phyloP scores from a whole-genome alignment of 306 rosid genomes.

The Cicer bijugum region DNA sequence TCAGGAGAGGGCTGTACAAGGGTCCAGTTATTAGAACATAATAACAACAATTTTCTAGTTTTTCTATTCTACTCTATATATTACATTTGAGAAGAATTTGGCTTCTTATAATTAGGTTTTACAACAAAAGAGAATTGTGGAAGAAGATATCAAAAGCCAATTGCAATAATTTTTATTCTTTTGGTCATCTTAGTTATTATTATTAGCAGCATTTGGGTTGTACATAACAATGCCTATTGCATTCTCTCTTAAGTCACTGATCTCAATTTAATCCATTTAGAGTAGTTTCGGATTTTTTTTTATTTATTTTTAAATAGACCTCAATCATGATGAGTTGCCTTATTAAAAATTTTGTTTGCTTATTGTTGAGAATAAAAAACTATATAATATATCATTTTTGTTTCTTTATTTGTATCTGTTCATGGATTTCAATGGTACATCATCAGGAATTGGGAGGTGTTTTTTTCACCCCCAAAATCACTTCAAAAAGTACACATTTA shows the following conservation, averaged over 20 bases:
- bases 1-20: conserved; percentile 85
- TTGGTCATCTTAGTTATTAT: conserved; percentile 45
- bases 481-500: background rate
- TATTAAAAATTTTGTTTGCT: conserved; percentile 48
- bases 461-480: background rate
- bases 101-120: conserved; percentile 51
- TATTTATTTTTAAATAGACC: conserved; percentile 4
- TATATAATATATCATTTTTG: conserved; percentile 5
- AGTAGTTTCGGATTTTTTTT: conserved; percentile 45
- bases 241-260: conserved; percentile 46
- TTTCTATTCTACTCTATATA: background rate
- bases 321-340: conserved; percentile 38
- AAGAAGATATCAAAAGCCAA: conserved; percentile 57
- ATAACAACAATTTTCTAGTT: conserved; percentile 40
- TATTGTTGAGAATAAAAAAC: conserved; percentile 44
- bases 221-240: conserved; percentile 55
- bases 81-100: conserved; percentile 39
- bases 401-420: conserved; percentile 9
- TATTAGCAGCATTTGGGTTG: conserved; percentile 62
- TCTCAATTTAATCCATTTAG: conserved; percentile 50
- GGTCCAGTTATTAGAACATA: conserved; percentile 92
- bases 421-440: background rate
- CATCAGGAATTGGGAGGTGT: background rate
- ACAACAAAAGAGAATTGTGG: conserved; percentile 50
- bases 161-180: conserved; percentile 56